A percentile compares a stretch with the other conserved stretches of the same genome.
phyloP scores from a whole-genome alignment of 129 eudicot genomes.

The Saussurea involucrata region DNA sequence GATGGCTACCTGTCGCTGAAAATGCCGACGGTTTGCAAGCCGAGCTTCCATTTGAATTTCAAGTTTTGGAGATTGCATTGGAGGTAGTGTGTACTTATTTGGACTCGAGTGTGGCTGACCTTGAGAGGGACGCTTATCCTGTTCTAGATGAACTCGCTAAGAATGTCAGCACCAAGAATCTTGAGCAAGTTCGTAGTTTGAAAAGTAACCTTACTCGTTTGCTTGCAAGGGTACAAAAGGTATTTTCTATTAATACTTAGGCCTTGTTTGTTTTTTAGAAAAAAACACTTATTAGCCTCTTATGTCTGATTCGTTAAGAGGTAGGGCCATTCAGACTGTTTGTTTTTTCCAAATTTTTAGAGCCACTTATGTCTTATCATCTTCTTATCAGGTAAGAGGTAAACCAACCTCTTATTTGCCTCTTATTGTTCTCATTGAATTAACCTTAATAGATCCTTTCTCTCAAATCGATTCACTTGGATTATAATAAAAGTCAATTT shows the following conservation, averaged over 20 bases:
- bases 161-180: constrained; percentile 94
- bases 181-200: constrained; percentile 92
- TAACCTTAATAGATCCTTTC: too few relatives aligned
- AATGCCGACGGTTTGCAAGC: constrained; percentile 68
- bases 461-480: too few relatives aligned
- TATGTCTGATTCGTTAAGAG: too few relatives aligned
- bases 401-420: too few relatives aligned
- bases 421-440: too few relatives aligned
- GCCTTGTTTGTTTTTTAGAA: too few relatives aligned
- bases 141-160: constrained; percentile 91
- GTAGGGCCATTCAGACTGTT: too few relatives aligned
- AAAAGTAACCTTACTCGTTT: constrained; percentile 92
- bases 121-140: constrained; percentile 93
- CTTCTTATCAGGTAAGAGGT: too few relatives aligned
- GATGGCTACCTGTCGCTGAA: constrained; percentile 59
- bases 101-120: constrained; percentile 83
- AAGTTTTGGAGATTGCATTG: constrained; percentile 86
- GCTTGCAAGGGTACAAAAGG: constrained; percentile 99
- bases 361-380: too few relatives aligned
- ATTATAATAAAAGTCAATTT: too few relatives aligned
- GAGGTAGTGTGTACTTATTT: constrained; percentile 86
- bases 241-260: constrained; percentile 22
- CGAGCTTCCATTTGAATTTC: constrained; percentile 98
- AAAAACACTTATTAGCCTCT: too few relatives aligned
- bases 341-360: too few relatives aligned